Base-by-base conservation (phyloP, 768 basidiomycete species). In the Lactarius evosmus region DNA sequence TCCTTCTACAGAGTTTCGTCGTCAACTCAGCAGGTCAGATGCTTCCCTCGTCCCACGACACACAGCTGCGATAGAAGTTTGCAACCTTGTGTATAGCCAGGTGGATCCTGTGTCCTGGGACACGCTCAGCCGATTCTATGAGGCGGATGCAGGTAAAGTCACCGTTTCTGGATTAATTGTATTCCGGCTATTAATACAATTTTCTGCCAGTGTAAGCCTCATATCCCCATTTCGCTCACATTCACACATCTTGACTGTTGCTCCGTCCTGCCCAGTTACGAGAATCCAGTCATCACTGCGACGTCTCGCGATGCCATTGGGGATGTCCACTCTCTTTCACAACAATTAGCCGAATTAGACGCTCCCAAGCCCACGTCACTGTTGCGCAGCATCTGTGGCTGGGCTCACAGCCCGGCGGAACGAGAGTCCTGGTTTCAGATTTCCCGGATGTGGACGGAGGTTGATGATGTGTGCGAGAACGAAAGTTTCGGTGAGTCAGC, bases 231-330 rank as follows among this genome's bases (percentile, higher is more conserved):
- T 63, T n/a, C 17, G 56, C 49, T 16, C 57, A 81, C 80, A 77
- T 79, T 82, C 49, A 14, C 56, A 82, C 79, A 77, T 80, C 82
- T 73, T 79, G 81, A 60, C 56, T 54, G 57, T 56, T 54, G 7
- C 40, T 33, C 46, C 62, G 38, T 30, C 36, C 41, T 22, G 22
- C 25, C 12, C 59, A 88, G 87, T 69, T 92, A 92, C 70, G 89
- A 92, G 76, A 92, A 92, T 69, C 91, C 91, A 3, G 73, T 88
- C 66, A 71, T 92, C 44, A 91, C 89, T 36, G 88, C 89, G 38
- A 88, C 85, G 7, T 88, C 89, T 40, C 84, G 88, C 56, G 79
- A 82, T 46, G 78, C 89, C 56, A 89, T 93, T 64, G 79, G 85
- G 56, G 88, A 91, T 69, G 86, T 92, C 22, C 83, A 88, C 69